Evolutionary conservation across 1,139 yeast genomes (phyloP).

Genomic region (Magnusiomyces ingens): DNA sequence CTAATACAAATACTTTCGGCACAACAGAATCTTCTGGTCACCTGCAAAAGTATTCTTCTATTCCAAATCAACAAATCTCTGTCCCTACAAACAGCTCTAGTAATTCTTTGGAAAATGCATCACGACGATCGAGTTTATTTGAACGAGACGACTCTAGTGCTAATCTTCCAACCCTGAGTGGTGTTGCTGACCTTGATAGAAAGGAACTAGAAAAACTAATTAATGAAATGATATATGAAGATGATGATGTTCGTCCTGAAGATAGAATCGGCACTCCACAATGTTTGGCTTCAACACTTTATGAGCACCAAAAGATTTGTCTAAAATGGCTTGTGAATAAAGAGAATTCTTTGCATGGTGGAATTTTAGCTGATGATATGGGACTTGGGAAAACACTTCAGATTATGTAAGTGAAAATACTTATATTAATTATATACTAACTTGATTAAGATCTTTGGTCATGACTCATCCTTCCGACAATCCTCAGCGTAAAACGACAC

Average conservation of each 20-base stretch:
- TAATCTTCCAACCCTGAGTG: neutral
- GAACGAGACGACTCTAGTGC: neutral
- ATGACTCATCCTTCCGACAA: constrained; percentile 45
- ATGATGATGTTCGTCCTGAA: constrained; percentile 35
- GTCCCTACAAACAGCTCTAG: neutral
- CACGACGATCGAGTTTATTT: neutral
- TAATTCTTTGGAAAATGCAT: neutral
- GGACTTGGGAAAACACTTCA: constrained; percentile 91
- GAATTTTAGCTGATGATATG: constrained; percentile 90
- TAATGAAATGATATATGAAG: constrained; percentile 61
- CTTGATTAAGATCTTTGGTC: constrained; percentile 42
- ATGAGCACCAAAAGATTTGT: constrained; percentile 84
- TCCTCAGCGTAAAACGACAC: constrained; percentile 44
- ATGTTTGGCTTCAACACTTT: constrained; percentile 53
- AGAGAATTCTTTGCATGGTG: constrained; percentile 60
- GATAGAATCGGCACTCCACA: constrained; percentile 63
- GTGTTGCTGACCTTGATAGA: constrained; percentile 6
- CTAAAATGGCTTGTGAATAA: constrained; percentile 70
- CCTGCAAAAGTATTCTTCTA: neutral
- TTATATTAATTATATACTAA: constrained; percentile 2
- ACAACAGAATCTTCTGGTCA: too few relatives aligned
- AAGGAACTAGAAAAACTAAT: constrained; percentile 50
- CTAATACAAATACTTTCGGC: too few relatives aligned
- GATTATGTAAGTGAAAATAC: constrained; percentile 40
- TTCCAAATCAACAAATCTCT: neutral